A percentile compares a stretch with the other conserved stretches of the same genome.
These are phyloP conservation scores for Scenedesmus sp. DNA, from an alignment of 163 green algal genomes.

Conservation along the genomic window DNA sequence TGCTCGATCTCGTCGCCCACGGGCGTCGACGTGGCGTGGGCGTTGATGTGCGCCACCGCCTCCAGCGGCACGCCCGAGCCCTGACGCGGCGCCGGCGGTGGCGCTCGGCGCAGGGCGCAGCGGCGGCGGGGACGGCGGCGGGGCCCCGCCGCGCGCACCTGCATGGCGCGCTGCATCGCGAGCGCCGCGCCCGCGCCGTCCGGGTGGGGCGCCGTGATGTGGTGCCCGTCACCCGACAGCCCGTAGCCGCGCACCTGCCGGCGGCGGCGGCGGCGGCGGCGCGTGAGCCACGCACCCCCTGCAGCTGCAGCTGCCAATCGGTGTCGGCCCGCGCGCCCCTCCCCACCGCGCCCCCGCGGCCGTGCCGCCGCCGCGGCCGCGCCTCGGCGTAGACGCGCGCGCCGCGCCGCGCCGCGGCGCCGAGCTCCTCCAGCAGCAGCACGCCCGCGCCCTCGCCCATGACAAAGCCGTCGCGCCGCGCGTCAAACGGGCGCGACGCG, in stretches of 20 bases:
- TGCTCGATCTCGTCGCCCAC: slow-evolving; percentile 84
- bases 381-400: slow-evolving; percentile 89
- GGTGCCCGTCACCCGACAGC: slow-evolving; percentile 87
- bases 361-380: no score
- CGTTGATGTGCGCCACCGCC: slow-evolving; percentile 92
- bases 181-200: slow-evolving; percentile 83
- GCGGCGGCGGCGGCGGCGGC: background rate
- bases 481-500: slow-evolving; percentile 91
- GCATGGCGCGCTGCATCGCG: slow-evolving; percentile 84
- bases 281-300: background rate
- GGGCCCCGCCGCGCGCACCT: background rate
- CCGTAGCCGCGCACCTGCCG: slow-evolving; percentile 83
- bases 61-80: slow-evolving; percentile 60
- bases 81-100: no score
- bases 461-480: slow-evolving; percentile 89
- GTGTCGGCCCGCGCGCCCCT: background rate
- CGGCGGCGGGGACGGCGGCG: no score
- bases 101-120: no score
- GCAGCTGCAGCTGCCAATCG: background rate
- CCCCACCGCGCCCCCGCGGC: background rate
- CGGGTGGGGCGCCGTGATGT: slow-evolving; percentile 89
- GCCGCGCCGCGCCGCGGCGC: slow-evolving; percentile 72
- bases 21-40: slow-evolving; percentile 91
- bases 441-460: slow-evolving; percentile 92
- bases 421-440: slow-evolving; percentile 86